A percentile compares a stretch with the other conserved stretches of the same genome.
Evolutionary conservation across 2,329 filamentous ascomycete species (phyloP).

Genomic region (Ophiocordyceps unilateralis): DNA sequence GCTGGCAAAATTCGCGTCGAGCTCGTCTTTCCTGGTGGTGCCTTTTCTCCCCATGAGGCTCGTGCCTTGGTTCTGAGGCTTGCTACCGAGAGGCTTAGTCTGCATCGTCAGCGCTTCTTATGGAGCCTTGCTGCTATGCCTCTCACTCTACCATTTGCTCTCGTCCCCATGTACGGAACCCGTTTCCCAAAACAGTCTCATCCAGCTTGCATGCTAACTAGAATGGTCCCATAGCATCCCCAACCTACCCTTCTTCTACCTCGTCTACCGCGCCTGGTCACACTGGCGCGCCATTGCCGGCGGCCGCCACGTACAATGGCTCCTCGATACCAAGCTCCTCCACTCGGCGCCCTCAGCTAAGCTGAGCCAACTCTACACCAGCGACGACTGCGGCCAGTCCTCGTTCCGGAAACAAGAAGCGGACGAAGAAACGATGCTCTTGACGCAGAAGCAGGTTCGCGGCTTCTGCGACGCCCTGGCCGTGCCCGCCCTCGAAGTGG

Average conservation of each 20-base stretch:
- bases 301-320: constrained; percentile 68
- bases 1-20: constrained; percentile 48
- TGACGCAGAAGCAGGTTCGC: constrained; percentile 35
- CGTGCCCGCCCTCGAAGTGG: constrained; percentile 52
- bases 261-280: constrained; percentile 79
- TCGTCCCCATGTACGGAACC: constrained; percentile 63
- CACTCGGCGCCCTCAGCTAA: constrained; percentile 44
- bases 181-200: not conserved
- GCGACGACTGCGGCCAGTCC: constrained; percentile 16
- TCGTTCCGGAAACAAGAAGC: constrained; percentile 5
- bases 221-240: constrained; percentile 42
- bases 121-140: constrained; percentile 76
- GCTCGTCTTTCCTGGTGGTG: constrained; percentile 56
- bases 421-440: constrained; percentile 19
- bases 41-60: constrained; percentile 49
- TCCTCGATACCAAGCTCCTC: constrained; percentile 58
- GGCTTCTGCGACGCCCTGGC: constrained; percentile 43
- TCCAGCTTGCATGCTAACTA: not conserved
- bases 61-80: constrained; percentile 48
- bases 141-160: constrained; percentile 61
- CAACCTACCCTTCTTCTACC: constrained; percentile 93
- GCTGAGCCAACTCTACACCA: constrained; percentile 56
- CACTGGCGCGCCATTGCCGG: constrained; percentile 78
- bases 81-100: constrained; percentile 60
- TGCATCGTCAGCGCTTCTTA: constrained; percentile 62